A percentile compares a stretch with the other conserved stretches of the same genome.
phyloP scores from a whole-genome alignment of 106 monocot genomes.

The Dendrobium chrysotoxum region DNA sequence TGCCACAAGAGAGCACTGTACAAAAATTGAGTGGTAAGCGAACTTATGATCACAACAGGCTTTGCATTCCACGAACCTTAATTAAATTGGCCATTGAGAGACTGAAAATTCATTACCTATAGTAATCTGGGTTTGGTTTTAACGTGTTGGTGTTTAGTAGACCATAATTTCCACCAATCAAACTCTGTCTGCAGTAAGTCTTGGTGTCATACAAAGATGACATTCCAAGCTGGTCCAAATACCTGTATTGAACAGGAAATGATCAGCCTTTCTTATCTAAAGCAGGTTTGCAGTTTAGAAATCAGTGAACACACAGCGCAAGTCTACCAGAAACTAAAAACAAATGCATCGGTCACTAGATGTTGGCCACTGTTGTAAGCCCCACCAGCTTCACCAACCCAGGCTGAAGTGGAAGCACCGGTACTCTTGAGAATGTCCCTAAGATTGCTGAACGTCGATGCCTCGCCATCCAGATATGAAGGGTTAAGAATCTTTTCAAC shows the following conservation, averaged over 20 bases:
- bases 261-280: background rate
- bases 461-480: slow-evolving; percentile 57
- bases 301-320: background rate
- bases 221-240: slow-evolving; percentile 83
- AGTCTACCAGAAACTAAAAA: slow-evolving; percentile 68
- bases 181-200: slow-evolving; percentile 65
- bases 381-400: slow-evolving; percentile 88
- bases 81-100: background rate
- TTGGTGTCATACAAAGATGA: slow-evolving; percentile 67
- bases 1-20: slow-evolving; percentile 91
- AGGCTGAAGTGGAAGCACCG: slow-evolving; percentile 43
- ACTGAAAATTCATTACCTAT: slow-evolving; percentile 34
- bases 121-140: slow-evolving; percentile 80
- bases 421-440: slow-evolving; percentile 34
- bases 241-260: slow-evolving; percentile 26
- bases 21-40: background rate
- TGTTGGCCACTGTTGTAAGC: slow-evolving; percentile 82
- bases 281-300: background rate
- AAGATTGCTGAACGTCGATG: slow-evolving; percentile 48
- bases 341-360: slow-evolving; percentile 68
- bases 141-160: slow-evolving; percentile 59
- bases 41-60: too few species aligned
- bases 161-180: slow-evolving; percentile 84
- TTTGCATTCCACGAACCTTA: too few species aligned
- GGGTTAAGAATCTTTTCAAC: slow-evolving; percentile 79